phyloP scores from a whole-genome alignment of 2,329 filamentous ascomycete species.

The Aspergillus viridinutans region DNA sequence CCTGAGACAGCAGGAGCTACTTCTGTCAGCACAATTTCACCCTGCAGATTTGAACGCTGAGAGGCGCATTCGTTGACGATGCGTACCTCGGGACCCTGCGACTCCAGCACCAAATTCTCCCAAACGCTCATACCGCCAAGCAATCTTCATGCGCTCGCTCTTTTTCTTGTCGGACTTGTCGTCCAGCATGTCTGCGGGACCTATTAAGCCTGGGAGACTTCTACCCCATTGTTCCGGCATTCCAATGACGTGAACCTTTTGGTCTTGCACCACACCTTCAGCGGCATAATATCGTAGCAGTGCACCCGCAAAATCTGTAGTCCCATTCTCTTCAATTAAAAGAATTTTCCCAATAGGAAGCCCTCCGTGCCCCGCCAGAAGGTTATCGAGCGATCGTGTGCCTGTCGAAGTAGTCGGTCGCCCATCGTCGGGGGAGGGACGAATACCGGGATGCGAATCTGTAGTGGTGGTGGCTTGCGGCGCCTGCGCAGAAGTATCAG shows the following conservation, averaged over 20 bases:
- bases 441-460: conserved; percentile 51
- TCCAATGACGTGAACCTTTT: conserved; percentile 81
- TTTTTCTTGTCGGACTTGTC: conserved; percentile 39
- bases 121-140: conserved; percentile 90
- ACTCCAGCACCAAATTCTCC: conserved; percentile 62
- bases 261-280: conserved; percentile 87
- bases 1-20: conserved; percentile 25
- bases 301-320: conserved; percentile 86
- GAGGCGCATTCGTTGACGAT: background rate
- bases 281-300: conserved; percentile 86
- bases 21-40: conserved; percentile 13
- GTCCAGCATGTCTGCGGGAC: conserved; percentile 45
- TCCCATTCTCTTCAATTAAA: conserved; percentile 81
- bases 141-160: conserved; percentile 93
- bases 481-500: conserved; percentile 23
- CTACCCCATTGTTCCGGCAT: conserved; percentile 74
- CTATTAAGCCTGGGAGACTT: conserved; percentile 71
- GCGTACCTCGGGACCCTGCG: conserved; percentile 58
- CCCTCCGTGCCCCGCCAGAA: conserved; percentile 82
- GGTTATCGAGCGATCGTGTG: conserved; percentile 74
- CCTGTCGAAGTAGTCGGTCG: conserved; percentile 87
- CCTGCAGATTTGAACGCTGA: background rate
- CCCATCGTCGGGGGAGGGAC: conserved; percentile 85
- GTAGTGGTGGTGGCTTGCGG: conserved; percentile 24
- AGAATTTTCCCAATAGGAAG: conserved; percentile 76